Evolutionary conservation across 2,329 filamentous ascomycete species (phyloP).

Genomic region (Aspergillus sp.): DNA sequence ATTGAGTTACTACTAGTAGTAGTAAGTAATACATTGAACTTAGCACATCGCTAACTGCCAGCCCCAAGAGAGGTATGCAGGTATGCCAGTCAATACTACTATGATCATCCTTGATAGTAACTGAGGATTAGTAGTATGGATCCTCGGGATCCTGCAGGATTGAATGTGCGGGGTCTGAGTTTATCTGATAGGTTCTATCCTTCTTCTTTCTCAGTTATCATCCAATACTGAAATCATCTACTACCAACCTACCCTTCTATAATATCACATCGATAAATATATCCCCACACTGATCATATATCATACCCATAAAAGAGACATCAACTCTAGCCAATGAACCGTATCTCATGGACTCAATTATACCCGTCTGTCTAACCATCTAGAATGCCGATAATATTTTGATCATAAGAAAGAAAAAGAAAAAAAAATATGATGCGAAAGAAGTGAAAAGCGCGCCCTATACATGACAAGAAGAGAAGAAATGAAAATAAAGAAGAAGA

Average conservation of each 20-base stretch:
- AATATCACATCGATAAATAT: no score
- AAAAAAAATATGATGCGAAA: slow-evolving; percentile 1
- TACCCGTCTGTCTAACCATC: neutral
- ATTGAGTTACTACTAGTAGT: no score
- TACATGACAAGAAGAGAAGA: neutral
- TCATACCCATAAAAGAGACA: no score
- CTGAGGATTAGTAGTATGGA: neutral
- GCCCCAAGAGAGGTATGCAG: no score
- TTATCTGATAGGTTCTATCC: neutral
- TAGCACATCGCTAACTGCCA: no score
- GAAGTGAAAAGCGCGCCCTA: neutral
- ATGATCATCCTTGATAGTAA: neutral
- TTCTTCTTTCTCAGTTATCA: neutral
- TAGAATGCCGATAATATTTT: slow-evolving; percentile 11
- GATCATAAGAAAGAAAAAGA: neutral
- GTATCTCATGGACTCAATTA: neutral
- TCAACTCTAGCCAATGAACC: no score
- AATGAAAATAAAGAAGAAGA: no score
- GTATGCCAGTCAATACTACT: no score
- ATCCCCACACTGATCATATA: no score
- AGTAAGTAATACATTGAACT: no score
- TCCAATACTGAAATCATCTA: no score
- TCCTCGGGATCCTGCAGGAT: neutral
- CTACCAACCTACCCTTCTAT: no score
- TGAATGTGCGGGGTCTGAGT: neutral